These are phyloP conservation scores for Solanum ossicruentum DNA, from an alignment of 257 asterid genomes.

Conservation along the genomic window DNA sequence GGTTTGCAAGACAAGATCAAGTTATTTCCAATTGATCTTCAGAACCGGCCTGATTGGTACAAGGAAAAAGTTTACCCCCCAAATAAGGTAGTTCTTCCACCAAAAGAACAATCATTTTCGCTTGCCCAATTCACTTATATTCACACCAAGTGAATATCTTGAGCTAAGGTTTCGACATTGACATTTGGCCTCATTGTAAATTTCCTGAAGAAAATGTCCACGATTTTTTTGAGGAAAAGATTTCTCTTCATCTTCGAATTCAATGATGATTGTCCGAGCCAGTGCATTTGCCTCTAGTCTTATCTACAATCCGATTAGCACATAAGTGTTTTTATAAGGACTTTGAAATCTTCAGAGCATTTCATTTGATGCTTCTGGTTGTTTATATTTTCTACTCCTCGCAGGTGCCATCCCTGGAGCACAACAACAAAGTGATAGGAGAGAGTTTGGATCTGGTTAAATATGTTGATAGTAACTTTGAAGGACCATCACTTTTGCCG, in stretches of 20 bases:
- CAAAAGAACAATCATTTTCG: background rate
- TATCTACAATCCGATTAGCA: background rate
- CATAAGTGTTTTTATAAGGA: background rate
- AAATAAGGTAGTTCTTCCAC: constrained; percentile 30
- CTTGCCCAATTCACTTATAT: background rate
- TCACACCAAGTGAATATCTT: background rate
- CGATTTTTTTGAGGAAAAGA: background rate
- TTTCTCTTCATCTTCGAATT: background rate
- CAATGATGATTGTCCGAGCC: background rate
- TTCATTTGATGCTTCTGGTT: background rate
- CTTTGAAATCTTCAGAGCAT: background rate
- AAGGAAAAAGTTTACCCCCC: constrained; percentile 45
- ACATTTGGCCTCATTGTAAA: background rate
- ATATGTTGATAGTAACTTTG: constrained; percentile 37
- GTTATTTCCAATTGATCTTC: constrained; percentile 40
- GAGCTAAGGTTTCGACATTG: background rate
- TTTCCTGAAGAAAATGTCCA: background rate
- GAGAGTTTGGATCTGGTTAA: constrained; percentile 51
- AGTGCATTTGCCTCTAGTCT: background rate
- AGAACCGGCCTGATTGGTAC: constrained; percentile 48
- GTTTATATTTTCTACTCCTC: background rate
- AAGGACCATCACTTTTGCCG: constrained; percentile 41
- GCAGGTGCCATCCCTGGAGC: constrained; percentile 58
- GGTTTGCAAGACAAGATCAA: constrained; percentile 44
- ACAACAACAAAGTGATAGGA: constrained; percentile 40